Evolutionary conservation across 2,329 filamentous ascomycete genomes (phyloP), one percentile per base, ranked within the genome.

Genomic region (Xylaria sp.): DNA sequence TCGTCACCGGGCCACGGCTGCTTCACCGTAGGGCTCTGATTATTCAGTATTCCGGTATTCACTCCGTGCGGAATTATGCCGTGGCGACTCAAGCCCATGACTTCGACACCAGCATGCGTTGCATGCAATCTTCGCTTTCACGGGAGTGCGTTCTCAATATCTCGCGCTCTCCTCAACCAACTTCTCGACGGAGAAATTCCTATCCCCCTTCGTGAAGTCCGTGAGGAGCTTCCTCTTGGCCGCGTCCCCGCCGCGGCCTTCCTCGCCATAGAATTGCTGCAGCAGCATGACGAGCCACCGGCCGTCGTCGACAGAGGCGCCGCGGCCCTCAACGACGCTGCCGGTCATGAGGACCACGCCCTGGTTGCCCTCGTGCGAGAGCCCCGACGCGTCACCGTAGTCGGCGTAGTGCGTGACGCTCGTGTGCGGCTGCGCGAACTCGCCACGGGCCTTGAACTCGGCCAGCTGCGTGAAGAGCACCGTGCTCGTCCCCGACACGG

Each of bases 391-490:
- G 8, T 47, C 54, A 27, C 32, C 61, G 45, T 65, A 64, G 79
- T 99, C 96, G 17, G 91, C 82, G 81, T 99, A 93, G 80, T 98
- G 94, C 48, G 95, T 98, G 64, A 98, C 85, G 2, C 93, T 98
- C 0, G 96, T 99, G 78, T 99, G 96, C 55, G 96, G 94, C 80
- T 92, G 89, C 53, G 93, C 93, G 77, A 90, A 99, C 80, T 97
- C 93, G 60, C 94, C 94, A 60, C 95, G 87, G 66, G 93, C 82
- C 85, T 98, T 98, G 83, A 92, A 99, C 79, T 98, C 93, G 17
- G 93, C 95, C 36, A 99, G 86, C 77, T 96, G 92, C 0, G 96
- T 99, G 82, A 99, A 98, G 39, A 99, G 89, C 5, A 98, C 90
- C 0, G 92, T 93, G 67, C 87, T 88, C 3, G 89, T 91, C 68